Evolutionary conservation across 768 basidiomycete genomes (phyloP).

Genomic region (Multifurca ochricompacta): DNA sequence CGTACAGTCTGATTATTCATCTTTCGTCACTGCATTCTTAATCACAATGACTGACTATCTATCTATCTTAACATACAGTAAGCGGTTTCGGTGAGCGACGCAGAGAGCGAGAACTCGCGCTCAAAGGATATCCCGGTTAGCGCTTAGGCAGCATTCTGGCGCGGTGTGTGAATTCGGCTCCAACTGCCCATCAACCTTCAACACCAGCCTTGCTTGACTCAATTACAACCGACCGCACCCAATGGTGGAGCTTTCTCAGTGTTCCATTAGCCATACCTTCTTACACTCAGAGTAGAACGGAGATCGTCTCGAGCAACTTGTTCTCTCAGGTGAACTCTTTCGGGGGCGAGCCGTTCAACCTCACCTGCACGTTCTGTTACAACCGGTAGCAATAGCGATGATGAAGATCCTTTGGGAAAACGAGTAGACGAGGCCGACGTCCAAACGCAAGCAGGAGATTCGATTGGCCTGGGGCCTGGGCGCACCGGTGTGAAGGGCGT

Average conservation of each 20-base stretch:
- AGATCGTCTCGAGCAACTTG: constrained; percentile 49
- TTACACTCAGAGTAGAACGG: constrained; percentile 16
- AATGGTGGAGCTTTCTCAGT: constrained; percentile 1
- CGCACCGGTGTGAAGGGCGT: constrained; percentile 87
- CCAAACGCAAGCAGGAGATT: constrained; percentile 38
- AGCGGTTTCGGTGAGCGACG: too few relatives aligned
- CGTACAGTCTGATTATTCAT: background rate
- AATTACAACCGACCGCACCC: background rate
- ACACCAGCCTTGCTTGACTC: background rate
- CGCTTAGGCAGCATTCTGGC: background rate
- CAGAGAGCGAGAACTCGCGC: too few relatives aligned
- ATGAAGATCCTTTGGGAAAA: constrained; percentile 29
- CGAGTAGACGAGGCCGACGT: constrained; percentile 32
- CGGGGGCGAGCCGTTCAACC: constrained; percentile 42
- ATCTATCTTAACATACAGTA: too few relatives aligned
- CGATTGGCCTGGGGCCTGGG: constrained; percentile 80
- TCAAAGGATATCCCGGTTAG: background rate
- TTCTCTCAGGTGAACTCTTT: constrained; percentile 75
- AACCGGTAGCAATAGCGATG: constrained; percentile 42
- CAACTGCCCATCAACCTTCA: background rate
- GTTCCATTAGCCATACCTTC: background rate
- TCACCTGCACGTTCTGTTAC: constrained; percentile 62
- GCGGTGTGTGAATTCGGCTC: background rate
- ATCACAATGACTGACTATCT: too few relatives aligned
- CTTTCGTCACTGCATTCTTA: background rate